These are phyloP conservation scores for Sphagnurus paluster DNA, from an alignment of 1,284 basidiomycete genomes.

Conservation along the genomic window DNA sequence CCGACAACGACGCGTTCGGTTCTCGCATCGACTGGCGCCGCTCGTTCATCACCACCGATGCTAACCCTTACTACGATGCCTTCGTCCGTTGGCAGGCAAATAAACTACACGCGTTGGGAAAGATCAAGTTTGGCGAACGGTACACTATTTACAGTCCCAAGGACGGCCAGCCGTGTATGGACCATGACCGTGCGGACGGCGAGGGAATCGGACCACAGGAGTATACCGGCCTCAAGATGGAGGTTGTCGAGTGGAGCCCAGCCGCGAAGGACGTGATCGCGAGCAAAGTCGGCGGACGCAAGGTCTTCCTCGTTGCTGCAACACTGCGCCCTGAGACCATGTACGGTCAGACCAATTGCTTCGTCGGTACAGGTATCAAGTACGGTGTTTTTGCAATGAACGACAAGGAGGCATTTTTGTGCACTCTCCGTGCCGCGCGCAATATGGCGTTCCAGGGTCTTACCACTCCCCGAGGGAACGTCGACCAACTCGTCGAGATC, in stretches of 20 bases:
- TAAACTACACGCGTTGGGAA: constrained; percentile 82
- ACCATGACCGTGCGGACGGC: constrained; percentile 96
- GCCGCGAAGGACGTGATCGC: constrained; percentile 64
- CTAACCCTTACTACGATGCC: constrained; percentile 96
- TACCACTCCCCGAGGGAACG: constrained; percentile 68
- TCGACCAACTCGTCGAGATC: constrained; percentile 74
- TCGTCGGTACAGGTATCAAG: constrained; percentile 88
- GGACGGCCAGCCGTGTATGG: constrained; percentile 99
- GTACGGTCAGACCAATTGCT: constrained; percentile 99
- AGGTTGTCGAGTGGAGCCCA: constrained; percentile 81
- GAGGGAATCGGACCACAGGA: constrained; percentile 97
- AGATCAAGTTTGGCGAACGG: constrained; percentile 97
- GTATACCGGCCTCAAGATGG: constrained; percentile 96
- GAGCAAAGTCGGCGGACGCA: constrained; percentile 72
- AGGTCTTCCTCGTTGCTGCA: constrained; percentile 92
- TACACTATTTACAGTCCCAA: constrained; percentile 99
- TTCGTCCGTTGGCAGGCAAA: constrained; percentile 99
- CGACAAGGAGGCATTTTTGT: constrained; percentile 87
- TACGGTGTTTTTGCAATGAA: constrained; percentile 92
- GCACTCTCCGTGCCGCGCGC: constrained; percentile 88
- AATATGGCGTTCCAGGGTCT: constrained; percentile 98
- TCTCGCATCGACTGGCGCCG: constrained; percentile 98
- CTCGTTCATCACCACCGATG: constrained; percentile 92
- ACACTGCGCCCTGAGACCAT: constrained; percentile 98
- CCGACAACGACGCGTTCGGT: constrained; percentile 86